phyloP scores from a whole-genome alignment of 148 eudicot species.

The Persicaria tinctoria region DNA sequence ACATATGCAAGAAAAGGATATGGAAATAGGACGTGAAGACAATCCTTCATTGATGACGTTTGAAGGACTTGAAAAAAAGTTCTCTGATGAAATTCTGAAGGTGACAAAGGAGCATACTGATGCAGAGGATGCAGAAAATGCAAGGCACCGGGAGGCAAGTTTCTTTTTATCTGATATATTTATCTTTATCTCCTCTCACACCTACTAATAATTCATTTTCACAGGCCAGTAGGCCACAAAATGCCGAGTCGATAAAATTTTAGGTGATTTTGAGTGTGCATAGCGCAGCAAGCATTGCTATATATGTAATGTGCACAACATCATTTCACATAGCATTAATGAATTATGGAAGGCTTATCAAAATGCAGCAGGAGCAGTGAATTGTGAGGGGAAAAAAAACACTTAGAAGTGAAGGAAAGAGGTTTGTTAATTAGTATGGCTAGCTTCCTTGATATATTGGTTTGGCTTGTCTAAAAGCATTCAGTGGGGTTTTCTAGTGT shows the following conservation, averaged over 20 bases:
- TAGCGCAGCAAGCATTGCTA: neutral
- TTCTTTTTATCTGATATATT: neutral
- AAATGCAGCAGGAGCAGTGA: too few species aligned
- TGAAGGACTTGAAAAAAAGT: slow-evolving; percentile 47
- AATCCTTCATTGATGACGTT: slow-evolving; percentile 27
- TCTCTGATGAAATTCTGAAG: slow-evolving; percentile 34
- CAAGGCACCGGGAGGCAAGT: slow-evolving; percentile 61
- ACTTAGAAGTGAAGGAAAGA: too few species aligned
- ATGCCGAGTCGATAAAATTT: neutral
- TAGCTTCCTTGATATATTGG: too few species aligned
- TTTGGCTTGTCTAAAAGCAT: too few species aligned
- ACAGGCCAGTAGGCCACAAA: neutral
- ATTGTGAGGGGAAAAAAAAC: too few species aligned
- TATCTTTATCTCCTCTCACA: neutral
- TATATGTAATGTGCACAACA: too few species aligned
- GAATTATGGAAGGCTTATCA: too few species aligned
- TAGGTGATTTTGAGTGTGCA: neutral
- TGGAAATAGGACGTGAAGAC: slow-evolving; percentile 52
- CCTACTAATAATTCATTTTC: neutral
- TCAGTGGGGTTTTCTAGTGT: too few species aligned
- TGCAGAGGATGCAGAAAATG: slow-evolving; percentile 52
- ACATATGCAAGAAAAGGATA: slow-evolving; percentile 42
- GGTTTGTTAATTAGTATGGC: too few species aligned
- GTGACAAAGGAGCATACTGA: slow-evolving; percentile 45
- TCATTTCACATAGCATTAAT: too few species aligned